These are phyloP conservation scores for Physcomitrium patens DNA, from an alignment of 225 moss, liverwort and hornwort genomes.

Conservation along the genomic window DNA sequence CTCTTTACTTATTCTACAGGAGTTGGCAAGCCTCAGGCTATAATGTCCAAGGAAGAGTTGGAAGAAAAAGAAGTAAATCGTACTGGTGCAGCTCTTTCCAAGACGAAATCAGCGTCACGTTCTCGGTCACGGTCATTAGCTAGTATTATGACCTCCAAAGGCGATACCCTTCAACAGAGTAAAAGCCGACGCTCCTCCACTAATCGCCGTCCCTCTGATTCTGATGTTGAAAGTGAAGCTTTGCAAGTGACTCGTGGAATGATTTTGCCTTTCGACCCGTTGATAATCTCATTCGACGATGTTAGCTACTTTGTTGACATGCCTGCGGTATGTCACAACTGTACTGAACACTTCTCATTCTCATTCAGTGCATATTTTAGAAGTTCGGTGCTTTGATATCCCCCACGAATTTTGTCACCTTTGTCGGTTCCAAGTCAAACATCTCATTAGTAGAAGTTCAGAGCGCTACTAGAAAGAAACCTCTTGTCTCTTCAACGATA, in stretches of 20 bases:
- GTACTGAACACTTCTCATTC: not conserved
- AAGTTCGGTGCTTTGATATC: too few relatives aligned
- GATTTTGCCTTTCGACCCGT: conserved; percentile 68
- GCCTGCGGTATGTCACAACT: conserved; percentile 48
- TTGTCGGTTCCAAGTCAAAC: too few relatives aligned
- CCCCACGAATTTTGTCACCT: too few relatives aligned
- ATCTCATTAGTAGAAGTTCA: not conserved
- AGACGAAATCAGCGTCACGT: conserved; percentile 37
- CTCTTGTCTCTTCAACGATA: not conserved
- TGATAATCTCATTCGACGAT: conserved; percentile 67
- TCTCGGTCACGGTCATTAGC: conserved; percentile 42
- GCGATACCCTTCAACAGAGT: conserved; percentile 38
- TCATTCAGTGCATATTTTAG: too few relatives aligned
- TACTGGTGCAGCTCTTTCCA: conserved; percentile 24
- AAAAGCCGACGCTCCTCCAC: conserved; percentile 44
- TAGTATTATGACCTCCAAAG: conserved; percentile 38
- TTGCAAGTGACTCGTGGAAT: conserved; percentile 56
- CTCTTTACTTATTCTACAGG: conserved; percentile 34
- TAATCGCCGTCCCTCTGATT: conserved; percentile 32
- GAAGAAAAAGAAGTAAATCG: conserved; percentile 56
- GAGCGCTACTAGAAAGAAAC: not conserved
- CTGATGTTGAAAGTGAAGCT: conserved; percentile 37
- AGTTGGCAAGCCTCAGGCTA: conserved; percentile 62
- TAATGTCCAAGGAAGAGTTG: conserved; percentile 59
- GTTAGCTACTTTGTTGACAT: conserved; percentile 75